A percentile compares a stretch with the other conserved stretches of the same genome.
phyloP scores from a whole-genome alignment of 768 basidiomycete genomes.

The Russula lepida region DNA sequence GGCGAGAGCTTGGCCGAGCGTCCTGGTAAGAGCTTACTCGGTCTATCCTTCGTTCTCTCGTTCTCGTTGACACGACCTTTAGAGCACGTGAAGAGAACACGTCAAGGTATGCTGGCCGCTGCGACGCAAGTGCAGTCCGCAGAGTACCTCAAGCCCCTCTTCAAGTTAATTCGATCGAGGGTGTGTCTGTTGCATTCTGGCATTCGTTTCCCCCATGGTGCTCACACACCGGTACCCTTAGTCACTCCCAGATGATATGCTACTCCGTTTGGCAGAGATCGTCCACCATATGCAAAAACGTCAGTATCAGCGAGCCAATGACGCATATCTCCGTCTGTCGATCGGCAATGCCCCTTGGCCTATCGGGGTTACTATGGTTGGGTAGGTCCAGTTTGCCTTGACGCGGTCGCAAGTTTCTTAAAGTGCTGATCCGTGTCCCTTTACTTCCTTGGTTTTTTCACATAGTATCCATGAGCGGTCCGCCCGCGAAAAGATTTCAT shows the following conservation, averaged over 20 bases:
- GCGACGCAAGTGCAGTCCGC: conserved; percentile 94
- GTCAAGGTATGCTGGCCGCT: conserved; percentile 88
- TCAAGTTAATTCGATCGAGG: conserved; percentile 81
- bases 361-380: conserved; percentile 99
- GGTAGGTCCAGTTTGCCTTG: conserved; percentile 42
- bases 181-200: conserved; percentile 39
- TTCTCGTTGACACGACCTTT: conserved; percentile 7
- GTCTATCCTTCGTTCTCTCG: neutral
- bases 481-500: conserved; percentile 95
- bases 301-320: conserved; percentile 92
- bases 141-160: conserved; percentile 93
- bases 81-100: conserved; percentile 83
- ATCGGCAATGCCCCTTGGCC: conserved; percentile 99
- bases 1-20: conserved; percentile 90
- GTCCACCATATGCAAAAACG: conserved; percentile 95
- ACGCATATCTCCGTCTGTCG: conserved; percentile 91
- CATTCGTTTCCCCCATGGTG: neutral
- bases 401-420: neutral
- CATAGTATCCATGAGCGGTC: conserved; percentile 92
- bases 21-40: conserved; percentile 51
- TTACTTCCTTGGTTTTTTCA: neutral
- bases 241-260: conserved; percentile 78
- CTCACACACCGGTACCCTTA: conserved; percentile 23
- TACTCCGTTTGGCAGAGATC: conserved; percentile 83
- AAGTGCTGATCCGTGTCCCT: neutral